A percentile compares a stretch with the other conserved stretches of the same genome.
phyloP scores from a whole-genome alignment of 495 filamentous ascomycete genomes.

The Cercophora samala region DNA sequence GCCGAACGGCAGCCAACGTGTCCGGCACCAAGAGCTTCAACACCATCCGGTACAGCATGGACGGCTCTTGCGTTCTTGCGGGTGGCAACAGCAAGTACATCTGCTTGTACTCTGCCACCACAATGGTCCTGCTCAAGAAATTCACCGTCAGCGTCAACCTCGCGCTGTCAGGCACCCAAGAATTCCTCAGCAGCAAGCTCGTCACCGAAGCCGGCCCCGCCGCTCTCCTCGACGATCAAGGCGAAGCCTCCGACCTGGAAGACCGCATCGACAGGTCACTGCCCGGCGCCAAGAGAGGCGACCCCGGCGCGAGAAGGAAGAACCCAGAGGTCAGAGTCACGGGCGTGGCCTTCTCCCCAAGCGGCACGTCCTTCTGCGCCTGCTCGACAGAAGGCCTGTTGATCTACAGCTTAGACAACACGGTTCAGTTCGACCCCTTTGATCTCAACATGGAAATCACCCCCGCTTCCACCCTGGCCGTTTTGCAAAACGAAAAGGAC shows the following conservation, averaged over 20 bases:
- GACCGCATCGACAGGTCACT: slow-evolving; percentile 77
- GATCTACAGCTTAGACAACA: slow-evolving; percentile 82
- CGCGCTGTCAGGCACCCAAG: slow-evolving; percentile 90
- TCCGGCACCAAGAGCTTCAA: slow-evolving; percentile 86
- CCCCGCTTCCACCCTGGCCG: slow-evolving; percentile 70
- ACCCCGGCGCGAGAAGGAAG: slow-evolving; percentile 69
- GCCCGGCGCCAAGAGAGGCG: slow-evolving; percentile 82
- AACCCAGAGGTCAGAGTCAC: slow-evolving; percentile 83
- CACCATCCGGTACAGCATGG: slow-evolving; percentile 82
- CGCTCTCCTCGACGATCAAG: slow-evolving; percentile 77
- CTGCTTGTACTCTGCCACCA: slow-evolving; percentile 86
- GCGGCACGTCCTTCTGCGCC: slow-evolving; percentile 86
- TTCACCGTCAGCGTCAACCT: slow-evolving; percentile 92
- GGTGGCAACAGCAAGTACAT: slow-evolving; percentile 97
- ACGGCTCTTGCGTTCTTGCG: slow-evolving; percentile 85
- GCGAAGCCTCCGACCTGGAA: slow-evolving; percentile 85
- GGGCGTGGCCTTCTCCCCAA: slow-evolving; percentile 81
- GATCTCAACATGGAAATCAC: slow-evolving; percentile 93
- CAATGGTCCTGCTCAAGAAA: slow-evolving; percentile 87
- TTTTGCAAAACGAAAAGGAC: slow-evolving; percentile 69
- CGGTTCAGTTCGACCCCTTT: slow-evolving; percentile 85
- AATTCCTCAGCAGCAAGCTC: slow-evolving; percentile 87
- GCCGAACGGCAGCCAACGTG: slow-evolving; percentile 84
- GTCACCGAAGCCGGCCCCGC: slow-evolving; percentile 87
- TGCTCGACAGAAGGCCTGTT: slow-evolving; percentile 91